Percentiles rank a stretch among this genome's conserved stretches.
Conservation (phyloP, 2,329 filamentous ascomycete species). For the Seiridium cupressi region DNA sequence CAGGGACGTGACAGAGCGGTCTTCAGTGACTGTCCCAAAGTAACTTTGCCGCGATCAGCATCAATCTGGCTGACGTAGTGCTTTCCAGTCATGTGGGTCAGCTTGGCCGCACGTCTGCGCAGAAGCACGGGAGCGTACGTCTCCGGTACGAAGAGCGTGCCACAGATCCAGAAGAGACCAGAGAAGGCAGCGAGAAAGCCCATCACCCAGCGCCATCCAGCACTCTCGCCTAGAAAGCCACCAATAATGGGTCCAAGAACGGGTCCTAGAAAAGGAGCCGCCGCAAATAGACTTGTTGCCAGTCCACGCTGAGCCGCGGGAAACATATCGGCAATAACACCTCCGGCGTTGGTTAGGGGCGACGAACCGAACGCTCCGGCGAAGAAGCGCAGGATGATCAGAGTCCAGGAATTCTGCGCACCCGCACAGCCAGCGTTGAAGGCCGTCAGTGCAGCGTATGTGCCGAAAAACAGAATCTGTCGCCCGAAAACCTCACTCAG, state of each 20-base stretch:
- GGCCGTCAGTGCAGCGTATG: slow-evolving; percentile 51
- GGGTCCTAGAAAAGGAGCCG: slow-evolving; percentile 59
- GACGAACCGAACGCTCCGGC: slow-evolving; percentile 56
- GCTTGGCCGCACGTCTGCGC: slow-evolving; percentile 48
- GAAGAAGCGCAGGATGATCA: slow-evolving; percentile 62
- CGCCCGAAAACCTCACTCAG: slow-evolving; percentile 60
- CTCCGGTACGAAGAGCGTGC: slow-evolving; percentile 52
- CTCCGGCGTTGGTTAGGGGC: slow-evolving; percentile 54
- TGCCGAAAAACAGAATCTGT: slow-evolving; percentile 53
- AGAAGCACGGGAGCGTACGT: slow-evolving; percentile 60
- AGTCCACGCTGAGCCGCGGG: slow-evolving; percentile 45
- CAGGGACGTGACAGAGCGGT: slow-evolving; percentile 63
- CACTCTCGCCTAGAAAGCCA: slow-evolving; percentile 62
- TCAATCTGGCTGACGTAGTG: slow-evolving; percentile 55
- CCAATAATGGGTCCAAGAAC: slow-evolving; percentile 62
- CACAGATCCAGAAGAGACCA: slow-evolving; percentile 56
- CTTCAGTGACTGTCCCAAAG: slow-evolving; percentile 50
- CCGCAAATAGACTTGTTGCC: slow-evolving; percentile 63
- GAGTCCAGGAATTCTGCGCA: slow-evolving; percentile 47
- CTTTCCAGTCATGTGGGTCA: slow-evolving; percentile 52
- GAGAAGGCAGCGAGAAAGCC: slow-evolving; percentile 65
- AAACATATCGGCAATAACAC: slow-evolving; percentile 61
- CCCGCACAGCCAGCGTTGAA: slow-evolving; percentile 59
- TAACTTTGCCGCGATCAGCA: slow-evolving; percentile 37
- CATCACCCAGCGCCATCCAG: slow-evolving; percentile 70